A percentile compares a stretch with the other conserved stretches of the same genome.
phyloP scores from a whole-genome alignment of 768 basidiomycete species.

The Coprinopsis strossmayeri region DNA sequence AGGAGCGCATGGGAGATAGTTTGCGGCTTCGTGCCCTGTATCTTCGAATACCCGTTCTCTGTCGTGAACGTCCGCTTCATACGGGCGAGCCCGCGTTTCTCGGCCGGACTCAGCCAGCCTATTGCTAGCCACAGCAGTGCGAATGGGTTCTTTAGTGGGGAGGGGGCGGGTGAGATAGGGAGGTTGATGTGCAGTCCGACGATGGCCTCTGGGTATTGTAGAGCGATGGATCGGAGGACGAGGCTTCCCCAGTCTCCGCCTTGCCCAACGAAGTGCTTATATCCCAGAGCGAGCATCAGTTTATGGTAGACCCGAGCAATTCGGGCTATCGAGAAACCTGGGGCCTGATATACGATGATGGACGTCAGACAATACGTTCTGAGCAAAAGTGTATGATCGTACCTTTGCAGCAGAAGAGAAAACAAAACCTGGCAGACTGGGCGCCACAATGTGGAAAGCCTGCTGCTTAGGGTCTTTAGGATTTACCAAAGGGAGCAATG shows the following conservation, averaged over 20 bases:
- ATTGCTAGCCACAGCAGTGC: conserved; percentile 20
- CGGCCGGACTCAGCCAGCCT: conserved; percentile 24
- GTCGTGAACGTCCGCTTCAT: conserved; percentile 22
- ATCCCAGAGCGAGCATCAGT: conserved; percentile 26
- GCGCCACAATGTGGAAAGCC: conserved; percentile 27
- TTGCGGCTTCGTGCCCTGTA: conserved; percentile 38
- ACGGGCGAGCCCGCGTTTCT: conserved; percentile 23
- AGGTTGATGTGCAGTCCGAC: conserved; percentile 24
- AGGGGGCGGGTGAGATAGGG: conserved; percentile 19
- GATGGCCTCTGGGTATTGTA: conserved; percentile 19
- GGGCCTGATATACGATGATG: conserved; percentile 11
- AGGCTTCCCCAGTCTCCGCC: conserved; percentile 29
- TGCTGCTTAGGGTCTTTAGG: conserved; percentile 23
- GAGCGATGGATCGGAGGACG: conserved; percentile 21
- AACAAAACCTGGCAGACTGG: conserved; percentile 26
- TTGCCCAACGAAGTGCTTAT: conserved; percentile 23
- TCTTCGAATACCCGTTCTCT: conserved; percentile 28
- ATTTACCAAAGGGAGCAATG: conserved; percentile 20
- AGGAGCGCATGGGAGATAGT: conserved; percentile 39
- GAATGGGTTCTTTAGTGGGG: conserved; percentile 16
- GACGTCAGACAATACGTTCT: background rate
- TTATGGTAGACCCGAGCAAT: conserved; percentile 25
- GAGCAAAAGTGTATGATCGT: background rate
- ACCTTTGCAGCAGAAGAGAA: conserved; percentile 27
- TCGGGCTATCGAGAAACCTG: conserved; percentile 19